Base-by-base conservation (phyloP, 1,284 basidiomycete species). In the Lentinus polychrous region DNA sequence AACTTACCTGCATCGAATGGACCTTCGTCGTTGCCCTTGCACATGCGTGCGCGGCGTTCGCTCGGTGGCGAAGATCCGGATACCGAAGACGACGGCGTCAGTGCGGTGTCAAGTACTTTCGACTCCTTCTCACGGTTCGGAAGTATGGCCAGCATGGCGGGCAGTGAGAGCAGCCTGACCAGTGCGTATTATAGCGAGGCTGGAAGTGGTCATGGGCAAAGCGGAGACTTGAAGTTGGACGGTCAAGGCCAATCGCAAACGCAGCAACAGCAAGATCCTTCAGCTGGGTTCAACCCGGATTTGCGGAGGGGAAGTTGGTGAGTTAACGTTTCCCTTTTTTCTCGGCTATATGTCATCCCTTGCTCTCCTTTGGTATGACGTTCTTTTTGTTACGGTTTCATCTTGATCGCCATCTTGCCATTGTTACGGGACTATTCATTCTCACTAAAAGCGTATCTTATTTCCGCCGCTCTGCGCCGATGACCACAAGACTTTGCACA, bases 91-190 rank as follows among this genome's bases (percentile, higher is more conserved):
- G 48, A 49, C 37, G 48, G 52, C 31, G 27, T 27, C 10, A 51
- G 52, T 39, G 52, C 49, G 1, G 35, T 43, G 17, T 43, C 47
- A 2, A 43, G 41, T 17, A 41, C 18, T 20, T 38, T 27, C 17
- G 23, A 48, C 18, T 52, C 51, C 34, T 43, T 55, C 38, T 58
- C 57, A 31, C 47, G 58, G 42, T 61, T 61, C 42, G 58, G 58
- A 20, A 58, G 56, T 24, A 49, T 63, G n/a, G 60, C 61, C 45
- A 61, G 59, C 43, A 50, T 61, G 27, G 57, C 54, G 33, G 59
- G 57, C 3, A 62, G 60, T 51, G 58, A 57, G 49, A 55, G 52
- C 37, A 63, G 60, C 48, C 58, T 55, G 51, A 60, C 60, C 38
- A 60, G 58, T 46, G 57, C 53, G 15, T 54, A 52, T 40, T 48